phyloP scores from a whole-genome alignment of 257 asterid genomes.

The Scutellaria baicalensis region DNA sequence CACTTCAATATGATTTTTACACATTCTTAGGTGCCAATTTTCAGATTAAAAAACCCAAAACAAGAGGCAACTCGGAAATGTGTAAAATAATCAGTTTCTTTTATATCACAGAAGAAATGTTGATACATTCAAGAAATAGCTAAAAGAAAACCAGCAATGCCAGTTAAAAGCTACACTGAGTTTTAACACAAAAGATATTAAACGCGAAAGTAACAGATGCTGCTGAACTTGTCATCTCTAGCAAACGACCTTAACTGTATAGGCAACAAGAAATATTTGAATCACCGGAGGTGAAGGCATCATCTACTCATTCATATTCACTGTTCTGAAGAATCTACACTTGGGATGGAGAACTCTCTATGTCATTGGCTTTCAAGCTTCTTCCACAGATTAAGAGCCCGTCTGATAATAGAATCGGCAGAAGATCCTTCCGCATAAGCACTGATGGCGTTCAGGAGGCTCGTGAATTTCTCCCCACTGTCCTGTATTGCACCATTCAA shows the following conservation, averaged over 20 bases:
- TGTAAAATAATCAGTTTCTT: no score
- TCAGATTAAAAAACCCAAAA: no score
- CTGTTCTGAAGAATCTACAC: neutral
- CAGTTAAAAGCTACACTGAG: neutral
- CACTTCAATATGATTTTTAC: no score
- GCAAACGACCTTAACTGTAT: neutral
- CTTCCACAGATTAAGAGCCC: conserved; percentile 75
- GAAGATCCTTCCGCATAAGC: conserved; percentile 97
- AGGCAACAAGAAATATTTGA: neutral
- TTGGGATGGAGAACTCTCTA: neutral
- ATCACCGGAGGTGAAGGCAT: conserved; percentile 12
- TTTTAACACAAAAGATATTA: neutral
- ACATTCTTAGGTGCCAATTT: no score
- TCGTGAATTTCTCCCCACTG: conserved; percentile 75
- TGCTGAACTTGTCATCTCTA: neutral
- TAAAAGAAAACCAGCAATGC: no score
- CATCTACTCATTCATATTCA: neutral
- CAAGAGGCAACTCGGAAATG: no score
- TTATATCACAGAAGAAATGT: no score
- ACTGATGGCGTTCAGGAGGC: conserved; percentile 80
- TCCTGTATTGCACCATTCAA: conserved; percentile 45
- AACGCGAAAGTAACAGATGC: neutral
- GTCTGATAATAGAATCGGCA: conserved; percentile 74
- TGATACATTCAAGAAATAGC: no score
- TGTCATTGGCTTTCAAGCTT: conserved; percentile 53